Base-by-base conservation (phyloP, 2,329 filamentous ascomycete species). In the Cercospora beticola region DNA sequence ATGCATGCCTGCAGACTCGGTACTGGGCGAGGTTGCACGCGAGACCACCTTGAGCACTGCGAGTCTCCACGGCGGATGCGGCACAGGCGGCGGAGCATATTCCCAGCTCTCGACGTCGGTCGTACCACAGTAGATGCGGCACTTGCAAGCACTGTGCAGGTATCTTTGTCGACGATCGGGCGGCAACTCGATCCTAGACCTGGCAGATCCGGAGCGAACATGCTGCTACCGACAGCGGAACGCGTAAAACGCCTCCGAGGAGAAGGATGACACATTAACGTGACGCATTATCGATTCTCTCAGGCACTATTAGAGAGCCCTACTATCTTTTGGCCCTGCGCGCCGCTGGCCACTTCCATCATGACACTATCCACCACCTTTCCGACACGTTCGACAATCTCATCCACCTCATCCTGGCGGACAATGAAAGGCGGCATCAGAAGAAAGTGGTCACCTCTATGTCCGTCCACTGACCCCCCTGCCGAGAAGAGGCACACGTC, bases 371-470 rank as follows among this genome's bases (percentile, higher is more conserved):
- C 59, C 33, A 62, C 59, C 33, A 58, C 62, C 31, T 54, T 43
- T 46, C 31, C 62, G 62, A 65, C 49, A 28, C 49, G 49, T 52
- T 59, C 49, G 49, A 65, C 62, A 21, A 65, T 65, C 49, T 58
- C 49, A 57, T 65, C 62, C 43, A 65, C 31, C 49, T 65, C 62
- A 31, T 58, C 54, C 62, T 57, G 26, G 46, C 36, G 28, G 58
- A 66, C 64, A 33, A 62, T 52, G 31, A 60, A 66, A 30, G 64
- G 23, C 36, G 64, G 64, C 33, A 40, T 40, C 46, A 66, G 40
- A 33, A 66, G 56, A 49, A 66, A 61, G 31, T 66, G 57, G 58
- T 66, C 64, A 33, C 64, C 64, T 18, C n/a, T 18, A 40, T 31
- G 36, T 28, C 62, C 62, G 33, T 65, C 62, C 40, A 58, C 49